Evolutionary conservation across 352 stramenopile genomes (phyloP).

Genomic region (Thraustochytrium striatum): DNA sequence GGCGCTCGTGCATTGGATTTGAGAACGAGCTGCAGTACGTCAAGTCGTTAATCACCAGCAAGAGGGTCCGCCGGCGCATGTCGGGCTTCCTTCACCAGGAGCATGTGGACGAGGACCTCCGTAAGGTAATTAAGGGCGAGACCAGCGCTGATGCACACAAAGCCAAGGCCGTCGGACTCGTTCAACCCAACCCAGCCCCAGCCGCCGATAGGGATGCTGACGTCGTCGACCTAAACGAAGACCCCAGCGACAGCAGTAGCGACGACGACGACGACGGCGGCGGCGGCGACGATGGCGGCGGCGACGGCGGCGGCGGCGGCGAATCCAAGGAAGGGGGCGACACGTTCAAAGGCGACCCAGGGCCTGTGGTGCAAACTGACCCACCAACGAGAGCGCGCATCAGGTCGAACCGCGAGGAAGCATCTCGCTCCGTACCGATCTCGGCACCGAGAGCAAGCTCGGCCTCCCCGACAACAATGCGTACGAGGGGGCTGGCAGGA

Average conservation of each 20-base stretch:
- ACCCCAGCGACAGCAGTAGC: neutral
- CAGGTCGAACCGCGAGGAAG: neutral
- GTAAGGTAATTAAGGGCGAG: no score
- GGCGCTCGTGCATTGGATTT: constrained; percentile 28
- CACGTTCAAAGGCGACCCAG: neutral
- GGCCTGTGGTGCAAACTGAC: no score
- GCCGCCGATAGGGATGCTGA: no score
- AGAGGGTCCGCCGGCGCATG: neutral
- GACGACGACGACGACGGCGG: neutral
- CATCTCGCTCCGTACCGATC: no score
- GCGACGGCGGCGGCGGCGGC: neutral
- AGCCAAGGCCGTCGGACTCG: no score
- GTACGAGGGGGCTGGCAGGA: no score
- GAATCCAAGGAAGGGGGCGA: neutral
- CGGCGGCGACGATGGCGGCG: neutral
- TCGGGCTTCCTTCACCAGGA: neutral
- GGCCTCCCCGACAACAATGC: no score
- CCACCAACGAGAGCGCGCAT: neutral
- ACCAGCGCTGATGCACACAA: no score
- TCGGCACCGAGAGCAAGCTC: no score
- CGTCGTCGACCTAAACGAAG: neutral
- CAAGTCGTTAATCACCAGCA: neutral
- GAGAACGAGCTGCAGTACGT: neutral
- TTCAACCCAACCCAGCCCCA: no score
- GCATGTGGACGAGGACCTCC: no score